Conservation (phyloP, 169 alveolate species). For the Besnoitia besnoiti region DNA sequence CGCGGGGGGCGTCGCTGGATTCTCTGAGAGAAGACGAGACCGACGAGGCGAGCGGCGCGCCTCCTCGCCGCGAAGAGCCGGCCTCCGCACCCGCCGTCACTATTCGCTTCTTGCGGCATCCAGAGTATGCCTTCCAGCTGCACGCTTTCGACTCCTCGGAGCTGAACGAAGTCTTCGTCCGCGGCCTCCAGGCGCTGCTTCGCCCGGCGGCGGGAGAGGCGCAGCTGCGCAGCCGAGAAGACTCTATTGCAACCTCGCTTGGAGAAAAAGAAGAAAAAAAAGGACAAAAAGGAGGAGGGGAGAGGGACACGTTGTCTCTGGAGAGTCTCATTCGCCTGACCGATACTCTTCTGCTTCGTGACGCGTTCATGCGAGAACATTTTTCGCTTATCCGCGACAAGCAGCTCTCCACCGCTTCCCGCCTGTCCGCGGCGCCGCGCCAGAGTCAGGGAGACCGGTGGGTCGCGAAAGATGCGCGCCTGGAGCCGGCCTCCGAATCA, state of each 20-base stretch:
- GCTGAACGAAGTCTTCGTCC: background rate
- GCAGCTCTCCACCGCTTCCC: background rate
- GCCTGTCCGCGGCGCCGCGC: background rate
- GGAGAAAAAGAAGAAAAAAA: background rate
- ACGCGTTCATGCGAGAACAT: background rate
- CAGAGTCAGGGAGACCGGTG: background rate
- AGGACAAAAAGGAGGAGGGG: background rate
- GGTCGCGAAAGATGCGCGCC: too few species aligned
- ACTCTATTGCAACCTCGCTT: background rate
- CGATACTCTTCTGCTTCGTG: background rate
- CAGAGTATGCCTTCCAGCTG: background rate
- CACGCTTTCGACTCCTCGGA: conserved; percentile 1
- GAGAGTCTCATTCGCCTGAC: background rate
- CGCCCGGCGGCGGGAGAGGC: background rate
- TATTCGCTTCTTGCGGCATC: background rate
- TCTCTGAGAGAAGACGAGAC: background rate
- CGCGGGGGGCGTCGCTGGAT: background rate
- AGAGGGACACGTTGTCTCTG: background rate
- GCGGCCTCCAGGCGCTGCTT: background rate
- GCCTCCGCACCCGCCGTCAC: background rate
- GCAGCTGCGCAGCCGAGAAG: background rate
- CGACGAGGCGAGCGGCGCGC: background rate
- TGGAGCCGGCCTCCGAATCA: background rate
- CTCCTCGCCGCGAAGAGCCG: background rate
- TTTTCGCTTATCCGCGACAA: background rate